These are phyloP conservation scores for Nasturtium officinale DNA, from an alignment of 345 rosid species.

Conservation along the genomic window DNA sequence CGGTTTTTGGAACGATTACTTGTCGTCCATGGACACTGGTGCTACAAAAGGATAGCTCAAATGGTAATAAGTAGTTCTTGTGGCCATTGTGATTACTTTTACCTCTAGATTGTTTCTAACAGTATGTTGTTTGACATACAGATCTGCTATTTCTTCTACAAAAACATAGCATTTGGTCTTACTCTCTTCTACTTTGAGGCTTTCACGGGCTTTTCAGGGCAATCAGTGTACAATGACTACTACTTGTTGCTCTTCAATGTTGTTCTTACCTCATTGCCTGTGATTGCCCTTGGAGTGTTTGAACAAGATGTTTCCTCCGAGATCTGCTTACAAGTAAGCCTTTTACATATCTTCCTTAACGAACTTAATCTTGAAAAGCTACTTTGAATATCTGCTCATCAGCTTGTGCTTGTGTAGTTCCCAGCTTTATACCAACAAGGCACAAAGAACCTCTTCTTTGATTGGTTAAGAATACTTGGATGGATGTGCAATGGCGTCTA, in stretches of 20 bases:
- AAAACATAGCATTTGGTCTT: conserved; percentile 94
- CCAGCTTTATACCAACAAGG: conserved; percentile 99
- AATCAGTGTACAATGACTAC: conserved; percentile 90
- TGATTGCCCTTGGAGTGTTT: conserved; percentile 91
- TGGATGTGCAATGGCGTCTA: conserved; percentile 94
- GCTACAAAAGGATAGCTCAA: conserved; percentile 95
- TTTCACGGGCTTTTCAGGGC: conserved; percentile 88
- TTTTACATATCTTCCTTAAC: background rate
- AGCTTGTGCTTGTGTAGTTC: conserved; percentile 58
- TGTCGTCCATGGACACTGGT: conserved; percentile 99
- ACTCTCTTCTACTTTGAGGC: conserved; percentile 97
- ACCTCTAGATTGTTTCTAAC: conserved; percentile 15
- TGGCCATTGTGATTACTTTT: conserved; percentile 3
- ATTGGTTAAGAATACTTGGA: conserved; percentile 86
- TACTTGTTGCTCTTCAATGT: conserved; percentile 88
- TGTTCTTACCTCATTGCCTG: conserved; percentile 89
- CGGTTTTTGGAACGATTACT: conserved; percentile 92
- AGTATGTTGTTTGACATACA: conserved; percentile 41
- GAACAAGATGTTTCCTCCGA: conserved; percentile 95
- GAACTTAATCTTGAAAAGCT: conserved; percentile 6
- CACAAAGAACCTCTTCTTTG: conserved; percentile 78
- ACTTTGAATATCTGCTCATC: conserved; percentile 1
- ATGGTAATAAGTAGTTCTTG: conserved; percentile 63
- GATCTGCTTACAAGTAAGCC: conserved; percentile 90
- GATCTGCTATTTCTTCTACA: conserved; percentile 99